Evolutionary conservation across 495 filamentous ascomycete genomes (phyloP).

Genomic region (Daldinia concentrica): DNA sequence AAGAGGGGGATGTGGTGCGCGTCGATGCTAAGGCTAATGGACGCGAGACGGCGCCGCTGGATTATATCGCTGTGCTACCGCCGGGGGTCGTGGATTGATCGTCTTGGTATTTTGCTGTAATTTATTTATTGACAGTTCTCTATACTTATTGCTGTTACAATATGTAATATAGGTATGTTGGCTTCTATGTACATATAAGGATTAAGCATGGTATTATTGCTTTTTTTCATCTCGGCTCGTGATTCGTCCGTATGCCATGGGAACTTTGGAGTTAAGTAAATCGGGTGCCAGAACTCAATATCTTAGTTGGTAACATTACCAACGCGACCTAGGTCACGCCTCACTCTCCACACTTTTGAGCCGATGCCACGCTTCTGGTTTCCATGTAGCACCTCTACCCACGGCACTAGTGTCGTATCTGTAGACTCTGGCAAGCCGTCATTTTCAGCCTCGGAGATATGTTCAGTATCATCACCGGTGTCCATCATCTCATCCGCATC

Average conservation of each 20-base stretch:
- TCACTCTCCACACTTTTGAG: slow-evolving; percentile 63
- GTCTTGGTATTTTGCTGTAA: background rate
- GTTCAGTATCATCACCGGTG: slow-evolving; percentile 27
- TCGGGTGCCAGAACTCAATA: background rate
- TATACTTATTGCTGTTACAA: background rate
- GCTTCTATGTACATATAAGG: background rate
- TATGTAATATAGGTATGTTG: background rate
- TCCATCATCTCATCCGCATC: slow-evolving; percentile 37
- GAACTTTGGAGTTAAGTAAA: background rate
- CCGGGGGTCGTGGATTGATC: slow-evolving; percentile 66
- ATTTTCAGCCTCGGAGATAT: slow-evolving; percentile 13
- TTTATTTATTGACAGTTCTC: background rate
- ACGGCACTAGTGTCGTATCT: slow-evolving; percentile 50
- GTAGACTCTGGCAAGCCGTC: slow-evolving; percentile 16
- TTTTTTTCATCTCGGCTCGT: background rate
- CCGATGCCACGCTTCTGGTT: slow-evolving; percentile 60
- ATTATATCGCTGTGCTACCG: slow-evolving; percentile 72
- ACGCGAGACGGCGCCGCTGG: slow-evolving; percentile 68
- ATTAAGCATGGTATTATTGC: background rate
- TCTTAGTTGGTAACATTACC: slow-evolving; percentile 27
- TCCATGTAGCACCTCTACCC: slow-evolving; percentile 61
- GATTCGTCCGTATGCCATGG: background rate
- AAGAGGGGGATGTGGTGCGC: slow-evolving; percentile 65
- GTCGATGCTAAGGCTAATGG: slow-evolving; percentile 69
- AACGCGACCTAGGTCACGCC: slow-evolving; percentile 60